Evolutionary conservation across 169 alveolate genomes (phyloP), one percentile per base, ranked within the genome.

Genomic region (Eimeria falciformis): DNA sequence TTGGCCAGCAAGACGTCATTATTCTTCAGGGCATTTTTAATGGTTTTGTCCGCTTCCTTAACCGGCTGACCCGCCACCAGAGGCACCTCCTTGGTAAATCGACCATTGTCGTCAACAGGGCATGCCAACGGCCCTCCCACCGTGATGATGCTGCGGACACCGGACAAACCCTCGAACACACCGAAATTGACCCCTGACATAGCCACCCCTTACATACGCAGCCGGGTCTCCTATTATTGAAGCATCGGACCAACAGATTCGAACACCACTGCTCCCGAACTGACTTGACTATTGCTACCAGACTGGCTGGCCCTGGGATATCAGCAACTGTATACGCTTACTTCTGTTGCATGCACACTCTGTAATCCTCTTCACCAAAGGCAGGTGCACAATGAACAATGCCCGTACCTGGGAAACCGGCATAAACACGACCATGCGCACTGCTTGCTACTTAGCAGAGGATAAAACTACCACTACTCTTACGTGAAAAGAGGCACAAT

Each of bases 41-140:
- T 98, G n/a, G 82, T 96, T 62, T 96, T 96, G 92, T 99, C 99
- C 37, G 99, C 99, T 69, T 97, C 99, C 95, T 99, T 99, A 27
- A 99, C 97, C 94, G 98, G 96, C 93, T 96, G 96, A 95, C 55
- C 95, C 92, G 3, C 96, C 96, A 94, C 98, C 97, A 50, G 96
- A 81, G 29, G 97, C 37, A 94, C 95, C 84, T 86, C 89, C 69
- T 45, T 69, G 1, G 86, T 53, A 21, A 91, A 53, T 33, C 55
- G 9, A 14, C 95, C 95, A 40, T 29, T 37, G 68, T 77, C 95
- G 65, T 87, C 93, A 6, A 93, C 50, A 1, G 91, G 91, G 21
- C 91, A 82, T n/a, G 90, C 73, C 87, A 87, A 43, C 27, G 55
- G 87, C 1, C 85, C 90, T 25, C 93, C 93, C 68, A 75, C 82